Evolutionary conservation across 2,329 filamentous ascomycete species (phyloP).

Genomic region (Bipolaris zeicola): DNA sequence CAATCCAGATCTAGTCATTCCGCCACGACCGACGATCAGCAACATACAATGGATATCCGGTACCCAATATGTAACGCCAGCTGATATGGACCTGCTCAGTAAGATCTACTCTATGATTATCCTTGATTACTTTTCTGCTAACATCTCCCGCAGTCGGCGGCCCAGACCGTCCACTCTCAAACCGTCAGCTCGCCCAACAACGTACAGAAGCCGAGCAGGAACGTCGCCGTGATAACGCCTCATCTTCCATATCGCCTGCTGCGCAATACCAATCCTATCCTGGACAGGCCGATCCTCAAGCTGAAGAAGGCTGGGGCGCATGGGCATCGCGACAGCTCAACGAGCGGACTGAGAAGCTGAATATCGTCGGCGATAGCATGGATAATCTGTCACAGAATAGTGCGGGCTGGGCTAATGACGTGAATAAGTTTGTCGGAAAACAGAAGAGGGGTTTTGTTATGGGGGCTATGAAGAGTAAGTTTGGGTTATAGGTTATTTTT

Average conservation of each 20-base stretch:
- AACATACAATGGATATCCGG: constrained; percentile 97
- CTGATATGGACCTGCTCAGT: constrained; percentile 85
- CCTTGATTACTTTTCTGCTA: neutral
- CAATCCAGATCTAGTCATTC: constrained; percentile 75
- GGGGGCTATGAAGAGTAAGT: constrained; percentile 56
- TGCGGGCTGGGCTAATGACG: constrained; percentile 83
- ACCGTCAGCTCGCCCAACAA: constrained; percentile 82
- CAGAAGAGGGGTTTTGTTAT: constrained; percentile 87
- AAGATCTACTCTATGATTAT: constrained; percentile 20
- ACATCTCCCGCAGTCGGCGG: constrained; percentile 67
- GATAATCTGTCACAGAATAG: constrained; percentile 81
- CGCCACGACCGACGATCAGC: constrained; percentile 87
- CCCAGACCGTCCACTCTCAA: constrained; percentile 83
- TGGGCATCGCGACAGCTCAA: constrained; percentile 88
- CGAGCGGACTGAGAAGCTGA: constrained; percentile 86
- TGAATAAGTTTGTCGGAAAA: constrained; percentile 81
- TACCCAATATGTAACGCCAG: constrained; percentile 85
- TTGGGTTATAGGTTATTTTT: constrained; percentile 28
- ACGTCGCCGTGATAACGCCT: constrained; percentile 43
- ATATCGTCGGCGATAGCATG: constrained; percentile 82
- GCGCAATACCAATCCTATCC: constrained; percentile 27
- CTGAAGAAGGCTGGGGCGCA: constrained; percentile 66
- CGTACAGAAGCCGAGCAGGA: constrained; percentile 72
- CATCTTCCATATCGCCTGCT: constrained; percentile 43
- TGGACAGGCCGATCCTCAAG: constrained; percentile 15